Evolutionary conservation across 1,284 basidiomycete species (phyloP).

Genomic region (Hypsizygus ulmarius): DNA sequence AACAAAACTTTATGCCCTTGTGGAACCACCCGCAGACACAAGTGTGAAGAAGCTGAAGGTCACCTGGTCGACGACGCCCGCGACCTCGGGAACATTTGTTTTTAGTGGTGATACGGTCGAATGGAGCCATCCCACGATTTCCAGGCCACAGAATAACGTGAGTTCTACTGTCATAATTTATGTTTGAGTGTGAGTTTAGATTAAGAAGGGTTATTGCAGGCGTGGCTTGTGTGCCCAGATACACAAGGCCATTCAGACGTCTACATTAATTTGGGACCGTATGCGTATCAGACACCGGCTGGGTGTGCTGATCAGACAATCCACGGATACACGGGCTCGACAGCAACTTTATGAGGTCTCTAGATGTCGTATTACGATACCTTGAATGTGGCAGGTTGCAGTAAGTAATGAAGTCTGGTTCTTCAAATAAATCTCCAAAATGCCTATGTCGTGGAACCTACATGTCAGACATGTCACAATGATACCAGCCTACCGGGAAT

Average conservation of each 20-base stretch:
- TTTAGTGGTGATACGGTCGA: slow-evolving; percentile 56
- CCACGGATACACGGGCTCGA: slow-evolving; percentile 57
- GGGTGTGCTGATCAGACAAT: slow-evolving; percentile 63
- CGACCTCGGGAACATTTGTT: slow-evolving; percentile 48
- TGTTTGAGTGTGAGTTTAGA: background rate
- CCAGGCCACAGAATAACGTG: slow-evolving; percentile 49
- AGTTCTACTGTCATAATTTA: slow-evolving; percentile 18
- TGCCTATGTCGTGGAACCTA: no score
- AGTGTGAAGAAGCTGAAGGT: slow-evolving; percentile 49
- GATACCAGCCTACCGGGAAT: no score
- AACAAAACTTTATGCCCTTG: slow-evolving; percentile 45
- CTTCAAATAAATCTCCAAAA: no score
- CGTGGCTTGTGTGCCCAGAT: slow-evolving; percentile 55
- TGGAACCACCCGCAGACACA: slow-evolving; percentile 44
- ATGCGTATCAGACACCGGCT: slow-evolving; percentile 55
- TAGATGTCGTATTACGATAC: no score
- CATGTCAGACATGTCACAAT: no score
- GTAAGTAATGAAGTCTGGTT: no score
- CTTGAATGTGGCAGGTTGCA: no score
- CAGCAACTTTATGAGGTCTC: slow-evolving; percentile 20
- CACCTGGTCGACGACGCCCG: slow-evolving; percentile 46
- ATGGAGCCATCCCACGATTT: slow-evolving; percentile 49
- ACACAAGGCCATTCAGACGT: slow-evolving; percentile 43
- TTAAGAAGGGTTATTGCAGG: slow-evolving; percentile 29
- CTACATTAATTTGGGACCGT: slow-evolving; percentile 58